Percentiles rank a stretch among this genome's conserved stretches.
Conservation (phyloP, 106 monocot species). For the Acanthochlamys bracteata region DNA sequence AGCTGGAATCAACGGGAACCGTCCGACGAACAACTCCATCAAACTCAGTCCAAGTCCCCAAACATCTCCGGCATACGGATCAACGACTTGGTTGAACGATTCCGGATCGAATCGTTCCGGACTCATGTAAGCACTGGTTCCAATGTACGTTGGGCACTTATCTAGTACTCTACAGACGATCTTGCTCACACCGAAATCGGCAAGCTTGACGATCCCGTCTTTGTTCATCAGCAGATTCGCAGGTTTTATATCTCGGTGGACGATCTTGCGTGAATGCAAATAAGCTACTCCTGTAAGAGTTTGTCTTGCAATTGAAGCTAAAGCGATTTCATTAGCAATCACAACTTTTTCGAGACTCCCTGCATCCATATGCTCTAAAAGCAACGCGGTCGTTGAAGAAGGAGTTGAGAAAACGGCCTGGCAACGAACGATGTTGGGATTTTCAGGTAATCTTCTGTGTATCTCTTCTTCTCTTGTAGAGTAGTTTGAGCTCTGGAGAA, state of each 20-base stretch:
- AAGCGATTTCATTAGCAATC: conserved; percentile 24
- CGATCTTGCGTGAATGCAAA: conserved; percentile 46
- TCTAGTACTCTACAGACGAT: conserved; percentile 39
- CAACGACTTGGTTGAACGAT: conserved; percentile 40
- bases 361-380: conserved; percentile 31
- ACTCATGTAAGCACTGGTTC: conserved; percentile 88
- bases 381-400: conserved; percentile 33
- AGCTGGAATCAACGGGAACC: conserved; percentile 56
- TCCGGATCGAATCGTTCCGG: conserved; percentile 78
- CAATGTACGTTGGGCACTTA: conserved; percentile 58
- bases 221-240: conserved; percentile 20
- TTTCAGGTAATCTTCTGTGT: conserved; percentile 41
- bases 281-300: conserved; percentile 23
- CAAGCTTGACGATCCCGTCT: conserved; percentile 60
- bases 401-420: conserved; percentile 11
- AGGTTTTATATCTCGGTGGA: conserved; percentile 31
- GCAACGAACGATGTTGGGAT: conserved; percentile 34
- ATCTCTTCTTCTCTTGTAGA: conserved; percentile 40
- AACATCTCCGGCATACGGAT: conserved; percentile 73
- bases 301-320: conserved; percentile 45
- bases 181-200: conserved; percentile 64
- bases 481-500: conserved; percentile 27
- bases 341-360: conserved; percentile 21
- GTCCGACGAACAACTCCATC: conserved; percentile 54
- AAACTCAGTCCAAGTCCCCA: conserved; percentile 71